Evolutionary conservation across 2,329 filamentous ascomycete species (phyloP).

Genomic region (Coniella vitis): DNA sequence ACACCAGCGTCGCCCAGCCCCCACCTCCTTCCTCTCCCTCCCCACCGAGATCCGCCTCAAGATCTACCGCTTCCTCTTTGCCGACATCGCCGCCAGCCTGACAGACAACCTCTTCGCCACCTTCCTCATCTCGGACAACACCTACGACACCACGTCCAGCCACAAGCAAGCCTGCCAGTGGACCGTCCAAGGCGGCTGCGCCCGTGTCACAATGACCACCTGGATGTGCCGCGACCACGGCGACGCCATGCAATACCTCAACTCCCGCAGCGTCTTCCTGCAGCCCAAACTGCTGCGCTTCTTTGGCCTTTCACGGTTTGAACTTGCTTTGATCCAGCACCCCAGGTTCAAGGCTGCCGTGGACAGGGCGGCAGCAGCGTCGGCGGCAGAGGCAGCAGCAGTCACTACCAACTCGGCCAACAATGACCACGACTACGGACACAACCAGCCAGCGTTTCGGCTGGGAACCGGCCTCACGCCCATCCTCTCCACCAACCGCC

Average conservation of each 20-base stretch:
- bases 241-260: not conserved
- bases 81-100: not conserved
- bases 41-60: not conserved
- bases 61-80: constrained; percentile 1
- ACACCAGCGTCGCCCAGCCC: not conserved
- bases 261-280: not conserved
- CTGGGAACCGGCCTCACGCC: constrained; percentile 1
- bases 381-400: not conserved
- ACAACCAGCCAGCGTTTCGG: too few relatives aligned
- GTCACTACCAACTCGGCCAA: too few relatives aligned
- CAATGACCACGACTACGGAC: too few relatives aligned
- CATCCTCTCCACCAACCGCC: not conserved
- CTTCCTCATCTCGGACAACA: not conserved
- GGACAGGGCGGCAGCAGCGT: not conserved
- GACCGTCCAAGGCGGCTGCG: not conserved
- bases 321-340: not conserved
- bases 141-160: not conserved
- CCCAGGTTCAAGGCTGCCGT: constrained; percentile 1
- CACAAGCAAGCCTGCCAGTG: not conserved
- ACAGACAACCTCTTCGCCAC: constrained; percentile 2
- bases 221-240: constrained; percentile 1
- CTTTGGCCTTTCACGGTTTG: not conserved
- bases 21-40: not conserved
- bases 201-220: not conserved
- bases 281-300: not conserved